These are phyloP conservation scores for Madurella fahalii DNA, from an alignment of 2,329 filamentous ascomycete species.

Conservation along the genomic window DNA sequence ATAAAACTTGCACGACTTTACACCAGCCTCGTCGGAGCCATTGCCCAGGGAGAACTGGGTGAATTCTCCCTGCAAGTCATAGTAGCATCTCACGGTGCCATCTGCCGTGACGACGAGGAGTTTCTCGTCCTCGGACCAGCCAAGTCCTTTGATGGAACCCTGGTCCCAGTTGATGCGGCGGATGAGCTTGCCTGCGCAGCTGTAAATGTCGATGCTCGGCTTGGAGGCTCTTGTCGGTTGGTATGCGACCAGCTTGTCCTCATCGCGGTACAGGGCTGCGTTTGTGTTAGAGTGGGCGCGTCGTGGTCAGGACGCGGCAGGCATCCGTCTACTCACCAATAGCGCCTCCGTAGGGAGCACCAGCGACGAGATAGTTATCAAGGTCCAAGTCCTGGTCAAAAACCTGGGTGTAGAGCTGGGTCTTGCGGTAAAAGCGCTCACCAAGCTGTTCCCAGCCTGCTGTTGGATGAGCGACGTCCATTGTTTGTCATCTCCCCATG, in stretches of 20 bases:
- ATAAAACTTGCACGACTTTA: constrained; percentile 85
- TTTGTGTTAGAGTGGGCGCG: constrained; percentile 7
- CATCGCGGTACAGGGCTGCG: constrained; percentile 81
- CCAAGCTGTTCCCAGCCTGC: constrained; percentile 93
- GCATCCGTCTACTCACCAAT: constrained; percentile 60
- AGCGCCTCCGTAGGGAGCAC: constrained; percentile 89
- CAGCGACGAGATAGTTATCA: constrained; percentile 87
- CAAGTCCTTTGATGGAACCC: constrained; percentile 78
- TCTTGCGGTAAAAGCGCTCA: constrained; percentile 92
- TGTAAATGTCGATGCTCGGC: constrained; percentile 90
- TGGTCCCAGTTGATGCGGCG: constrained; percentile 88
- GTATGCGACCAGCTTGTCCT: constrained; percentile 76
- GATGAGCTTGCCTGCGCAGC: constrained; percentile 83
- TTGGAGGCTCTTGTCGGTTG: constrained; percentile 68
- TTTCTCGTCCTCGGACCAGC: constrained; percentile 95
- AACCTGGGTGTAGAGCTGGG: constrained; percentile 85
- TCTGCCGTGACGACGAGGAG: constrained; percentile 84
- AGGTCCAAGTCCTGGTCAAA: constrained; percentile 93
- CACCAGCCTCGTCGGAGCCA: constrained; percentile 81
- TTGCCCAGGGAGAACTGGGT: constrained; percentile 89
- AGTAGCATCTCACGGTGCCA: constrained; percentile 84
- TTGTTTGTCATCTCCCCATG: constrained; percentile 36
- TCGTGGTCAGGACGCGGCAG: background rate
- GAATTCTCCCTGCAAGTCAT: constrained; percentile 91
- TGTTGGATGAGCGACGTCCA: constrained; percentile 63